Base-by-base conservation (phyloP, 1,284 basidiomycete species). In the Melampsora occidentalis region DNA sequence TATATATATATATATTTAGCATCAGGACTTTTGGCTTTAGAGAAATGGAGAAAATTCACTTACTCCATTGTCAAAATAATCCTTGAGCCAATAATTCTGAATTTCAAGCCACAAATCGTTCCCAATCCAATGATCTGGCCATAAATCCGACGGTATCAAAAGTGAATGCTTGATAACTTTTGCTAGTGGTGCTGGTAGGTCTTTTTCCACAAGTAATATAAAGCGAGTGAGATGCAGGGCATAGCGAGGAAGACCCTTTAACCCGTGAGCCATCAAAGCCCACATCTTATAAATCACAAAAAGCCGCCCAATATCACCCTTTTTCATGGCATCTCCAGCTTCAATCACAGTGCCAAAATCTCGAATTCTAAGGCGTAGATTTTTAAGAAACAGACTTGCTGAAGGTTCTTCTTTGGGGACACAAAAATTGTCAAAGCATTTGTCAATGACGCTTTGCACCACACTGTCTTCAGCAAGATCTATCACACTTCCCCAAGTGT, bases 261-360 rank as follows among this genome's bases (percentile, higher is more conserved):
- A 16, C 31, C 59, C 69, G 39, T 71, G 69, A 16, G 35, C 57
- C 69, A 71, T 71, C 7, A 71, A n/a, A 0, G 35, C 57, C 69
- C 69, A 71, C 46, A 39, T 16, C 33, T 33, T 48, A 51, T 57
- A 71, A 39, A 71, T 63, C 4, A 16, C 31, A 20, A 63, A 5
- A 25, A 71, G 59, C 0, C 59, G 20, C 0, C 59, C 69, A 31
- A 62, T 31, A 49, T 62, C 25, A 20, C 69, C 69, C 28, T 9
- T n/a, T 28, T 71, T 42, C 31, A 20, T 71, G 2, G 69, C 69
- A 4, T 31, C 20, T 49, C 62, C 49, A 62, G 63, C 35, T 51
- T 71, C 59, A 33, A 64, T 35, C 7, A 71, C 69, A 5, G 25
- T 71, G 20, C 39, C 39, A 61, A 71, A 71, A 31, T 71, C 69